Evolutionary conservation across 495 filamentous ascomycete species (phyloP), one percentile per base, ranked within the genome.

Genomic region (Podospora sp.): DNA sequence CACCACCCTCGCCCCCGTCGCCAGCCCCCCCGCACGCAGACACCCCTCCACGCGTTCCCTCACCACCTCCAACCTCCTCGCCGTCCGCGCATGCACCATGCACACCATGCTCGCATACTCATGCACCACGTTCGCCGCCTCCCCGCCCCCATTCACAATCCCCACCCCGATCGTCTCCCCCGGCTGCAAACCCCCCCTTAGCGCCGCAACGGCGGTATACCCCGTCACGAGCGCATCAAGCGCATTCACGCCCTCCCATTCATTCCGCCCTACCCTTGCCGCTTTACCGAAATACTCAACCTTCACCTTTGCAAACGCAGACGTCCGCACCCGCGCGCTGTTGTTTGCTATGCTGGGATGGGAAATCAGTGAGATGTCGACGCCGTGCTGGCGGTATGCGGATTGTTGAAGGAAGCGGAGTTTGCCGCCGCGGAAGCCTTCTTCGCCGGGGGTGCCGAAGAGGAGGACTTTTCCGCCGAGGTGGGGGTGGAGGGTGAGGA

Each of bases 361-460:
- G 50, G 86, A 84, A 76, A 91, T 89, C 36, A 91, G 77, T 21
- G 79, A 87, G 64, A 90, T 82, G 71, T 90, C 87, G n/a, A 89
- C 87, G 18, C 80, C 80, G 35, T n/a, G n/a, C n/a, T n/a, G n/a
- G n/a, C 83, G 77, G 74, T 89, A 91, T 5, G 89, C 90, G 0
- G 87, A 88, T 0, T 81, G 83, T 20, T 89, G 73, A 29, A 91
- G 80, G 8, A 91, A 80, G 52, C 83, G 85, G 63, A 87, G 87
- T 73, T 92, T 91, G 24, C 89, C 90, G 8, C 89, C 89, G 12
- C 88, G 87, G 20, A 46, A 56, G 22, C 71, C 86, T 78, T 92
- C 89, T 74, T 92, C 90, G 0, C 86, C 90, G 0, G 90, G 90
- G 0, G 89, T 92, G 21, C 90, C 90, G 26, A 92, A 84, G 33